Evolutionary conservation across 805 yeast genomes (phyloP), one percentile per base, ranked within the genome.

Genomic region (Metschnikowia kunwiensis): DNA sequence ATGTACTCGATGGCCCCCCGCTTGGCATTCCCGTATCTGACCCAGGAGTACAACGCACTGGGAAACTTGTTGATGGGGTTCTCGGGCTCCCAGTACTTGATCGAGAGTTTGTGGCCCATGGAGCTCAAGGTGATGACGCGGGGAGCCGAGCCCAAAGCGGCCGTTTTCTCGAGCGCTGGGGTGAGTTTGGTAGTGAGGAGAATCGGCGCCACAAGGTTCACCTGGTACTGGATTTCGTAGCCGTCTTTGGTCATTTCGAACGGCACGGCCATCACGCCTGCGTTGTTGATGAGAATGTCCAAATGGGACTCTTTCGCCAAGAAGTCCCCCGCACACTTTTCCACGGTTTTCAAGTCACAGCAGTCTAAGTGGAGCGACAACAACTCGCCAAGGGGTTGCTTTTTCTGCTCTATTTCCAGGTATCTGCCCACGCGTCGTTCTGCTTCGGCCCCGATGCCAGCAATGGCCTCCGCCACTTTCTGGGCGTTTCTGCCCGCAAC

Each of bases 211-310:
- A 60, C 60, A 24, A 50, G 54, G 42, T 66, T 67, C 15, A 62
- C 69, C 49, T 67, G 72, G 46, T 60, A 64, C 51, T 66, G 72
- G 24, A 65, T 48, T 43, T 67, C 72, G 45, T 53, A 56, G 14
- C 56, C 61, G 43, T 67, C 71, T 31, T 54, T 54, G 7, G 71
- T 63, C 23, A 47, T 33, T 35, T 57, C 59, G 37, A 44, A 57
- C 0, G 70, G 69, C n/a, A 58, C 53, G 4, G 53, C 70, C 72
- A 66, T 63, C 10, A 66, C 32, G 1, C 72, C 72, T 4, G 72
- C 72, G 47, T 67, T 67, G 40, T 61, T 61, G 32, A 67, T 55
- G 32, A 67, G 56, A 18, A 65, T 33, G 32, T 67, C 60, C 20
- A 67, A 44, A 17, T 47, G 44, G 1, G 44, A 31, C 41, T 65